These are phyloP conservation scores for Styphnolobium japonicum DNA, from an alignment of 306 rosid species.

Conservation along the genomic window DNA sequence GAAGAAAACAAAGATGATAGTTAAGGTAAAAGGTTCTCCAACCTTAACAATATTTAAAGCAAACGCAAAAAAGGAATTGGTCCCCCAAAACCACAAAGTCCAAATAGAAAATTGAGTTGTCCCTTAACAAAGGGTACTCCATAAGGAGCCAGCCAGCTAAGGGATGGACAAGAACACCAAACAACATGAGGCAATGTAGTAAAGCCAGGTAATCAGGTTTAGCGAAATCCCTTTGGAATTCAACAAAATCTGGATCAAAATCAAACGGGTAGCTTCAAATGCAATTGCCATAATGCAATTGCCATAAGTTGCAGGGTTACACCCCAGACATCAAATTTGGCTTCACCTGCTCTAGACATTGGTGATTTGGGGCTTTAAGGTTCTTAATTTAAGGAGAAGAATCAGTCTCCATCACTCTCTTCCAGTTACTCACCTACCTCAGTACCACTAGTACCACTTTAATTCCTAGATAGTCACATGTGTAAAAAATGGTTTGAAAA, in stretches of 20 bases:
- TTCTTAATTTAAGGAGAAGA: too few relatives aligned
- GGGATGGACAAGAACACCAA: slow-evolving; percentile 56
- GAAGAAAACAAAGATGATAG: too few relatives aligned
- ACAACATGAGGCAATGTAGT: slow-evolving; percentile 68
- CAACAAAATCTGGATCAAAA: slow-evolving; percentile 60
- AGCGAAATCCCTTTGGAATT: slow-evolving; percentile 56
- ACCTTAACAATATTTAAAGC: too few relatives aligned
- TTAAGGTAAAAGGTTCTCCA: too few relatives aligned
- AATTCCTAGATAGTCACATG: too few relatives aligned
- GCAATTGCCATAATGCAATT: too few relatives aligned
- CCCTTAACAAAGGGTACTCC: slow-evolving; percentile 57
- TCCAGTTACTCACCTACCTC: too few relatives aligned
- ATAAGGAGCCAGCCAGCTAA: slow-evolving; percentile 55
- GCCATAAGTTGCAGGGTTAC: slow-evolving; percentile 57
- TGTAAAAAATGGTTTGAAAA: too few relatives aligned
- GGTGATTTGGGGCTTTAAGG: too few relatives aligned
- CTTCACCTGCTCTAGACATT: too few relatives aligned
- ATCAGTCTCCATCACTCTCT: too few relatives aligned
- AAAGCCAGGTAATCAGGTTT: slow-evolving; percentile 64
- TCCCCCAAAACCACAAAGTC: slow-evolving; percentile 55
- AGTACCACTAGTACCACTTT: too few relatives aligned
- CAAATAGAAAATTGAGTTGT: slow-evolving; percentile 50
- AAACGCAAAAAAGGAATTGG: slow-evolving; percentile 61
- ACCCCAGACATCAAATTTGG: slow-evolving; percentile 53
- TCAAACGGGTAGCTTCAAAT: slow-evolving; percentile 63